Base-by-base conservation (phyloP, 2,329 filamentous ascomycete genomes). In the Mycosphaerella sp. region DNA sequence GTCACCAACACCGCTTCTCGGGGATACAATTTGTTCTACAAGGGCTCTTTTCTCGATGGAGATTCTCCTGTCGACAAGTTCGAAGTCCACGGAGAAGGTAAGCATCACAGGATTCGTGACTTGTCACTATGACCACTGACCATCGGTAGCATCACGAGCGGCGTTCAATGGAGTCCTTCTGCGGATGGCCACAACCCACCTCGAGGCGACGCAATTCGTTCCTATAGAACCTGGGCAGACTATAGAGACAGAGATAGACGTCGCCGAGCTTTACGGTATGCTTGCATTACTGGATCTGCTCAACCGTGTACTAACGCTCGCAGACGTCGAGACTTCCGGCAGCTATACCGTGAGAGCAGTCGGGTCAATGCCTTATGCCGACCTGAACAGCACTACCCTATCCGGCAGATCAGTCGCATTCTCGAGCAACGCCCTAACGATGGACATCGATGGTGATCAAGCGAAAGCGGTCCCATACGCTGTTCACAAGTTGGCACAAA, bases 341-440 rank as follows among this genome's bases (percentile, higher is more conserved):
- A 69, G 71, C 44, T 81, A 81, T 62, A 75, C 76, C 48, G 66
- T 87, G 43, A 71, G 75, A 48, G 74, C 80, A 4, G 68, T 70
- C 4, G 84, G 84, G 5, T 71, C 74, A 9, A 72, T 86, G 39
- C 76, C 79, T 7, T 77, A 76, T 49, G 78, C 81, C 27, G 71
- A 73, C 17, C 70, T 70, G 39, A 71, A 75, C 60, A 75, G 72
- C 16, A 80, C 73, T 41, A 69, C 75, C 36, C 73, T 86, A 32
- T 66, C 75, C 8, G 80, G 78, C 43, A 53, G 59, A 9, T 75
- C 74, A 40, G 65, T 85, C 2, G 65, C 75, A 9, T 86, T 78
- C 69, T 69, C 73, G 46, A 81, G 79, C 62, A 85, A 86, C 69
- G 71, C 73, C 13, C 67, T 86, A 42, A 73, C 72, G 45, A 71